These are phyloP conservation scores for Naegleria lovaniensis DNA, from an alignment of 208 protist species.

Conservation along the genomic window DNA sequence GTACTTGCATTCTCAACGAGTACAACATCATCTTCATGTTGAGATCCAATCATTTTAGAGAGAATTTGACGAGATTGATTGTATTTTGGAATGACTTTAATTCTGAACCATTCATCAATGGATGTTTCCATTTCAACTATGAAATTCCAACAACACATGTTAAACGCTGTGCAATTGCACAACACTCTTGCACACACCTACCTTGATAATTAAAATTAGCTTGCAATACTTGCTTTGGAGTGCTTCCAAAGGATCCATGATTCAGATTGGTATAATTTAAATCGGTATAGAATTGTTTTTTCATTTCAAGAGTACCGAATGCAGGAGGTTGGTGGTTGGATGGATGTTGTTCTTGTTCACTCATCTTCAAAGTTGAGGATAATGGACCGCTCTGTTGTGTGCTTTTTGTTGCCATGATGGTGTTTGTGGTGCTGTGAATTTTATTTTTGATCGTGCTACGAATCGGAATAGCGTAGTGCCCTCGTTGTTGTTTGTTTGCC, in stretches of 20 bases:
- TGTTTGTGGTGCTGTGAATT: no score
- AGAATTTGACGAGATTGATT: not conserved
- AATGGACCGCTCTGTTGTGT: no score
- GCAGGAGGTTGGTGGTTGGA: no score
- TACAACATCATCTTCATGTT: constrained; percentile 1
- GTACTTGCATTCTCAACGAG: not conserved
- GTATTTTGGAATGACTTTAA: not conserved
- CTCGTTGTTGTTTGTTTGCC: no score
- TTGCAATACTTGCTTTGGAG: not conserved
- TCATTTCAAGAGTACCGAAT: not conserved
- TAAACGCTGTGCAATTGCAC: no score
- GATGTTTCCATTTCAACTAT: not conserved
- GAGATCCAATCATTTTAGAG: not conserved
- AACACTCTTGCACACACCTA: not conserved
- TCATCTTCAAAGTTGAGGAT: no score
- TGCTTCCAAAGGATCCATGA: not conserved
- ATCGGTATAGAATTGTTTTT: not conserved
- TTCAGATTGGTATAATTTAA: not conserved
- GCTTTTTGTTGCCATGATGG: no score
- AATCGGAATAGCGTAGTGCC: no score
- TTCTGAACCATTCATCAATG: not conserved
- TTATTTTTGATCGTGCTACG: no score
- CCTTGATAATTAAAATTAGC: not conserved
- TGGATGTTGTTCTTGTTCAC: no score
- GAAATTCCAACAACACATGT: no score